Base-by-base conservation (phyloP, 2,329 filamentous ascomycete species). In the Eutypa lata region DNA sequence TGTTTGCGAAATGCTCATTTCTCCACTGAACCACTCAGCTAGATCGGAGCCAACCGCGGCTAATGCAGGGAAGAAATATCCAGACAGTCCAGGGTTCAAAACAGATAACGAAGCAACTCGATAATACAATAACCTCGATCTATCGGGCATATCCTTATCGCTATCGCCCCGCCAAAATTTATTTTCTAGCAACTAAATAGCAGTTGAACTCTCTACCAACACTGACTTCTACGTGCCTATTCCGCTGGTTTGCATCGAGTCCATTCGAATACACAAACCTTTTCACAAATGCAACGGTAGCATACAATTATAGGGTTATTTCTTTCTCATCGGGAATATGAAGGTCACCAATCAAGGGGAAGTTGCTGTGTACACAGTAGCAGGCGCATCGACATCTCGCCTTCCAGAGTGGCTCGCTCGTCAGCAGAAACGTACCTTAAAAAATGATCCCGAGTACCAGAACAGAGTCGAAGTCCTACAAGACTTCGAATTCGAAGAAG, bases 401-500 rank as follows among this genome's bases (percentile, higher is more conserved):
- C 80, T 99, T 28, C 94, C 94, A 55, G 94, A 99, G 74, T 99
- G 94, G 64, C 88, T 99, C 55, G 89, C 91, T 33, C 83, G 91
- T 60, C 88, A 91, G 64, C 81, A 93, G 68, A 97, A 97, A 78
- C 83, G 89, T 69, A 95, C 90, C 67, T 76, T 97, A 62, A 97
- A 97, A 73, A 86, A 93, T 61, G 93, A 97, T 68, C 80, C 89
- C 55, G 93, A 97, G 68, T 97, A 93, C 73, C 88, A 92, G 58
- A 96, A 91, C 70, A 88, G 94, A 60, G 87, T 99, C 62, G 94
- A 99, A 72, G 79, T 99, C 53, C 81, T 99, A 37, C 94, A 99
- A 66, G 94, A 99, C 68, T 99, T 99, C 71, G 92, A 95, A 67
- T 97, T 99, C 65, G 92, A 97, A 65, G 92, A 96, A 73, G 93